Conservation (phyloP, 306 rosid species). For the Abrus pulchellus region DNA sequence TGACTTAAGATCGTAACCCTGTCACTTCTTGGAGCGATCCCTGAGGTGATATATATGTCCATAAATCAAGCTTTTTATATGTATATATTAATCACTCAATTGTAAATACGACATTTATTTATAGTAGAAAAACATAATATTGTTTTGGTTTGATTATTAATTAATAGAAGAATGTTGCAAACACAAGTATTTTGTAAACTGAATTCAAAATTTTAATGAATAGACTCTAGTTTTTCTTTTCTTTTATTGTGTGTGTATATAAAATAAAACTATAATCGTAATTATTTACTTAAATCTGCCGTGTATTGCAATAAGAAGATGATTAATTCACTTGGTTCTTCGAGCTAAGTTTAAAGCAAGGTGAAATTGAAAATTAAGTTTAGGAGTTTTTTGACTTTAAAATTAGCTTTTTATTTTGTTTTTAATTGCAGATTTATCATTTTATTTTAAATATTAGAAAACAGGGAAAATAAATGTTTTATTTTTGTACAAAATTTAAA, state of each 20-base stretch:
- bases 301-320: neutral
- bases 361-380: neutral
- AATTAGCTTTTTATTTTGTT: neutral
- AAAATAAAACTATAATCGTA: too few species aligned
- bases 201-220: neutral
- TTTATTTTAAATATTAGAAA: neutral
- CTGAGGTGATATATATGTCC: conserved; percentile 10
- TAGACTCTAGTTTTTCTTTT: too few species aligned
- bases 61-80: neutral
- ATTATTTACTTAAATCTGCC: neutral
- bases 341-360: neutral
- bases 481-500: too few species aligned
- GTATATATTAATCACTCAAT: neutral
- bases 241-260: too few species aligned
- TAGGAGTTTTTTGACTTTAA: neutral
- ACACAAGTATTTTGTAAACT: neutral
- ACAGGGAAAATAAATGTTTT: too few species aligned
- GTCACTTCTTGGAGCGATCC: neutral
- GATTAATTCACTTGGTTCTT: neutral
- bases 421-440: neutral
- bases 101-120: neutral
- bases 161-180: neutral
- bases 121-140: neutral
- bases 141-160: neutral
- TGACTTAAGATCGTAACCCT: conserved; percentile 22